Evolutionary conservation across 1,284 basidiomycete species (phyloP).

Genomic region (Athelia psychrophila): DNA sequence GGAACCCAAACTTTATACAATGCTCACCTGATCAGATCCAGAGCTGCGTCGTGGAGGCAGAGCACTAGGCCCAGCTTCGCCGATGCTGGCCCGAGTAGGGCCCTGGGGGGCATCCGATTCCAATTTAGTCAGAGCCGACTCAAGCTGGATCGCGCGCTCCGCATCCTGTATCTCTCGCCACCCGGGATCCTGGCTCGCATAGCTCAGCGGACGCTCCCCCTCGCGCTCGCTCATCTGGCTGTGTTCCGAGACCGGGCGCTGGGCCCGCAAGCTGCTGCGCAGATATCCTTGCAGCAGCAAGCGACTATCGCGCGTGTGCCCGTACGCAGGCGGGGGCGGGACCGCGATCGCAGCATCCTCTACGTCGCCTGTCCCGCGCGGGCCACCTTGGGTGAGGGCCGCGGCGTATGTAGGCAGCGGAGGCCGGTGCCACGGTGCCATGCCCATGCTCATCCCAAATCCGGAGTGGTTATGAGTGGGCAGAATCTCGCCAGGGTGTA

Average conservation of each 20-base stretch:
- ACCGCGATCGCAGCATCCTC: constrained; percentile 65
- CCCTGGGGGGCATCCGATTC: constrained; percentile 25
- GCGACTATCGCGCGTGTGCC: constrained; percentile 65
- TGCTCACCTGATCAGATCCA: no score
- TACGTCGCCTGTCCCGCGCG: constrained; percentile 65
- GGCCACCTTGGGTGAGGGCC: constrained; percentile 61
- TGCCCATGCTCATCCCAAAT: constrained; percentile 36
- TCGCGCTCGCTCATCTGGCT: constrained; percentile 27
- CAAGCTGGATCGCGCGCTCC: constrained; percentile 48
- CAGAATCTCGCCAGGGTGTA: constrained; percentile 56
- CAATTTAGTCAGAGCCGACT: constrained; percentile 52
- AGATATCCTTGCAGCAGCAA: constrained; percentile 57
- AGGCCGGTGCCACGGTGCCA: constrained; percentile 69
- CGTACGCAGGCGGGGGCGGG: constrained; percentile 69
- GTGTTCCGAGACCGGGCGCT: constrained; percentile 38
- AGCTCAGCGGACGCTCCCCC: constrained; percentile 46
- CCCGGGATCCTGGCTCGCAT: constrained; percentile 49
- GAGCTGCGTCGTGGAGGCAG: no score
- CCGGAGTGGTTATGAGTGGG: constrained; percentile 31
- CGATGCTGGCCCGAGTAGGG: background rate
- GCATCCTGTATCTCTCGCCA: constrained; percentile 56
- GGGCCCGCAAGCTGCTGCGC: constrained; percentile 42
- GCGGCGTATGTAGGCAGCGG: constrained; percentile 70
- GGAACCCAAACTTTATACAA: no score
- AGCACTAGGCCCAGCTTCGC: no score